Evolutionary conservation across 805 yeast genomes (phyloP).

Genomic region (Komagataella pseudopastoris): DNA sequence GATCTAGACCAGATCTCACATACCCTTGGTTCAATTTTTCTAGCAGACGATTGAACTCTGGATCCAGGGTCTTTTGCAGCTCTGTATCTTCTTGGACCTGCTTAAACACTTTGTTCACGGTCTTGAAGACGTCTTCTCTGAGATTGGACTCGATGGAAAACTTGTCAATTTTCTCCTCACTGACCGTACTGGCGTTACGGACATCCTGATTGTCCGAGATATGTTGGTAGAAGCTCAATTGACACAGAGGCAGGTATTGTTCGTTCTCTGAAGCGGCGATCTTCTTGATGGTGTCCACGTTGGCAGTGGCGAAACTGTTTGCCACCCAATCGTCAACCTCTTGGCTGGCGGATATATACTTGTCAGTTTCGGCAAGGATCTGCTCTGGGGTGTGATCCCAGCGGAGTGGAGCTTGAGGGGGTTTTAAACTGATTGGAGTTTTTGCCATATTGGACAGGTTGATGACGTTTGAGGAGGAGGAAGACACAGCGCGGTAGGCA

Average conservation of each 20-base stretch:
- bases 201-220: slow-evolving; percentile 53
- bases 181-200: slow-evolving; percentile 57
- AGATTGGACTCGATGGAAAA: slow-evolving; percentile 49
- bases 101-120: slow-evolving; percentile 39
- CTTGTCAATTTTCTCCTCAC: slow-evolving; percentile 43
- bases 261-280: slow-evolving; percentile 40
- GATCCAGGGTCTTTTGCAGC: slow-evolving; percentile 17
- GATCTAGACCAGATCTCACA: slow-evolving; percentile 56
- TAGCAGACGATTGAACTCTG: slow-evolving; percentile 43
- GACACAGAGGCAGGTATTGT: slow-evolving; percentile 25
- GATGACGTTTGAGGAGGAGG: background rate
- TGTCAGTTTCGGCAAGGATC: slow-evolving; percentile 27
- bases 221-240: slow-evolving; percentile 56
- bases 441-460: background rate
- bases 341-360: slow-evolving; percentile 27
- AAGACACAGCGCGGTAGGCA: background rate
- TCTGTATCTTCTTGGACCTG: slow-evolving; percentile 16
- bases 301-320: slow-evolving; percentile 11
- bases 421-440: background rate
- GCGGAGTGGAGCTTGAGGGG: slow-evolving; percentile 27
- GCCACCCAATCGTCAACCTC: slow-evolving; percentile 42
- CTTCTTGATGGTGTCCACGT: slow-evolving; percentile 39
- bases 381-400: slow-evolving; percentile 51
- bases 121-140: slow-evolving; percentile 53
- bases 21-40: slow-evolving; percentile 43